Base-by-base conservation (phyloP, 306 rosid species). In the Lithocarpus polystachyus region DNA sequence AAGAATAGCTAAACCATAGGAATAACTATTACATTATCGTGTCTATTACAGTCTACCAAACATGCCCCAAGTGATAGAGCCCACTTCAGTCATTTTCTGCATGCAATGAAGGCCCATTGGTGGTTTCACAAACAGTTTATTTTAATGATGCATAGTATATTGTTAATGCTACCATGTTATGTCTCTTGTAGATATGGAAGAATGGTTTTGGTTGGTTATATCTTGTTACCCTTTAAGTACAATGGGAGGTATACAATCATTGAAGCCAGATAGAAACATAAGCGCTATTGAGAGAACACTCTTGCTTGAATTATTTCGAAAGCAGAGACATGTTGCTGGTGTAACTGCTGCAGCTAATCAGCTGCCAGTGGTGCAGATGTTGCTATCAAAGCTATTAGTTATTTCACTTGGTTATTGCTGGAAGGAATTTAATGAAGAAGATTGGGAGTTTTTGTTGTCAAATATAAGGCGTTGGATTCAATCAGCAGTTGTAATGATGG, bases 331-430 rank as follows among this genome's bases (percentile, higher is more conserved):
- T 75, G 86, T 82, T 81, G 75, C 91, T 54, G 85, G 92, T 68
- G 87, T 82, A 82, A 85, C 89, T 75, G 76, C 87, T 70, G 76
- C 82, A 37, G 68, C 79, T 74, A 88, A 90, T 85, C 90, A 85
- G 89, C 91, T 85, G 70, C 94, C 92, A 56, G 75, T 72, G 81
- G 93, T 87, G 80, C 97, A 91, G 87, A 87, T 88, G 86, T 86
- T 95, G 86, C 91, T 92, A 37, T 95, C 99, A 2, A 85, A 89
- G 81, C 90, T 95, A 12, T 77, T 91, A 81, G 91, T 86, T 81
- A 88, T 95, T 85, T 89, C 99, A 29, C 90, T 90, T 53, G 98
- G 95, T 73, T 92, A 92, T 86, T 95, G 98, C 87, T 91, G 91
- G 93, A 83, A 85, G 75, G 98, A 92, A 62, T 92, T 95, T 78